Evolutionary conservation across 305 asterid species (phyloP).

Genomic region (Fraxinus platypoda): DNA sequence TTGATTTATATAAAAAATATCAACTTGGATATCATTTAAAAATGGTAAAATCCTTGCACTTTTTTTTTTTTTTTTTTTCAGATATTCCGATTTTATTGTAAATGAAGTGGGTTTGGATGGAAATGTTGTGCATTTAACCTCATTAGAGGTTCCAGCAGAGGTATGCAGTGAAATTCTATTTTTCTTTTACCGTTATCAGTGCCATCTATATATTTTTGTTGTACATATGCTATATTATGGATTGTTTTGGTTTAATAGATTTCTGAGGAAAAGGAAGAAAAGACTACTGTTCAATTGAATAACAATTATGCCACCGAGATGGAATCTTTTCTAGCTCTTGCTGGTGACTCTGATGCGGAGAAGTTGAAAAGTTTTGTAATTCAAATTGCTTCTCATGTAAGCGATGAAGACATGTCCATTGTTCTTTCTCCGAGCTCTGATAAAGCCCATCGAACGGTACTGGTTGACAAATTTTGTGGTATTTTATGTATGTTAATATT

Average conservation of each 20-base stretch:
- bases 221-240: neutral
- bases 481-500: conserved; percentile 15
- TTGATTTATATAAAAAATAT: neutral
- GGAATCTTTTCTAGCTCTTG: conserved; percentile 73
- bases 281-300: conserved; percentile 43
- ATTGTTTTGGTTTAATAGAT: conserved; percentile 40
- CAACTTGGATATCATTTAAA: neutral
- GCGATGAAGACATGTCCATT: conserved; percentile 41
- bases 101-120: conserved; percentile 93
- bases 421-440: conserved; percentile 81
- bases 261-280: conserved; percentile 52
- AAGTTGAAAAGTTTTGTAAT: conserved; percentile 48
- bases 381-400: conserved; percentile 49
- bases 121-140: conserved; percentile 71
- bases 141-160: conserved; percentile 70
- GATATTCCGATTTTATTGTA: conserved; percentile 94
- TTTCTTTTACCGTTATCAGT: neutral
- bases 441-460: conserved; percentile 82
- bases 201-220: neutral
- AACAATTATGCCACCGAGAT: conserved; percentile 57
- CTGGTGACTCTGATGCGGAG: conserved; percentile 68
- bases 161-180: conserved; percentile 30
- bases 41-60: conserved; percentile 13
- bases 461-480: conserved; percentile 14
- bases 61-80: conserved; percentile 30